Percentiles rank a stretch among this genome's conserved stretches.
Evolutionary conservation across 768 basidiomycete species (phyloP).

Genomic region (Dioszegia aurantiaca): DNA sequence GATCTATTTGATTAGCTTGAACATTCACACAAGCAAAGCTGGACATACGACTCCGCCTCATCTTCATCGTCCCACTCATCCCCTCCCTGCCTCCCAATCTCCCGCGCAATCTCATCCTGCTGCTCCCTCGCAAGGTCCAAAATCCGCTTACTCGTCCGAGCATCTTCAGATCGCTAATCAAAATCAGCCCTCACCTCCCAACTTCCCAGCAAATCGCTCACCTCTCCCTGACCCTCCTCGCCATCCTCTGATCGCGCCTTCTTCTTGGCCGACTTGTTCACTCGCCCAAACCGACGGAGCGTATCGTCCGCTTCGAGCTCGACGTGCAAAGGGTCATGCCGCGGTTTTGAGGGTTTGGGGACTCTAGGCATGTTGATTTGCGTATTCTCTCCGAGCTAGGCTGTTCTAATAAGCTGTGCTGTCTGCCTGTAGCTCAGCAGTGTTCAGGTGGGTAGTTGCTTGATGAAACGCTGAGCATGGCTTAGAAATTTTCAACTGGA

Average conservation of each 20-base stretch:
- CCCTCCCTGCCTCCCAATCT: slow-evolving; percentile 36
- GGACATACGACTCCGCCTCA: slow-evolving; percentile 28
- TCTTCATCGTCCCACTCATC: slow-evolving; percentile 50
- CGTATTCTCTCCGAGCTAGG: too few species aligned
- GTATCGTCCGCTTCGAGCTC: slow-evolving; percentile 78
- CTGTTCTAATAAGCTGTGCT: too few species aligned
- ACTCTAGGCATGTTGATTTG: slow-evolving; percentile 32
- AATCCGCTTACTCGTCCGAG: slow-evolving; percentile 70
- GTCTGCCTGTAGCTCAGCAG: too few species aligned
- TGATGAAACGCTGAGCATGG: background rate
- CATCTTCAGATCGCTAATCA: slow-evolving; percentile 44
- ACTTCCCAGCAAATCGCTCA: slow-evolving; percentile 4
- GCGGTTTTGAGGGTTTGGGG: slow-evolving; percentile 31
- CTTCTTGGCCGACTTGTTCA: slow-evolving; percentile 60
- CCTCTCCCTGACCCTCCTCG: slow-evolving; percentile 61
- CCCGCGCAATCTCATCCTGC: slow-evolving; percentile 73
- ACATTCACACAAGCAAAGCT: background rate
- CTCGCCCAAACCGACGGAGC: slow-evolving; percentile 70
- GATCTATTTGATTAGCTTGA: slow-evolving; percentile 28
- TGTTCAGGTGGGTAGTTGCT: too few species aligned
- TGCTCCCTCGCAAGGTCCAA: slow-evolving; percentile 89
- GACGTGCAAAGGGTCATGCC: slow-evolving; percentile 83
- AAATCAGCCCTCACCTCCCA: background rate
- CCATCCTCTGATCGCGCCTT: slow-evolving; percentile 57
- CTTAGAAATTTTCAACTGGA: too few species aligned